Evolutionary conservation across 2,329 filamentous ascomycete genomes (phyloP), one percentile per base, ranked within the genome.

Genomic region (Nigrospora osmanthi): DNA sequence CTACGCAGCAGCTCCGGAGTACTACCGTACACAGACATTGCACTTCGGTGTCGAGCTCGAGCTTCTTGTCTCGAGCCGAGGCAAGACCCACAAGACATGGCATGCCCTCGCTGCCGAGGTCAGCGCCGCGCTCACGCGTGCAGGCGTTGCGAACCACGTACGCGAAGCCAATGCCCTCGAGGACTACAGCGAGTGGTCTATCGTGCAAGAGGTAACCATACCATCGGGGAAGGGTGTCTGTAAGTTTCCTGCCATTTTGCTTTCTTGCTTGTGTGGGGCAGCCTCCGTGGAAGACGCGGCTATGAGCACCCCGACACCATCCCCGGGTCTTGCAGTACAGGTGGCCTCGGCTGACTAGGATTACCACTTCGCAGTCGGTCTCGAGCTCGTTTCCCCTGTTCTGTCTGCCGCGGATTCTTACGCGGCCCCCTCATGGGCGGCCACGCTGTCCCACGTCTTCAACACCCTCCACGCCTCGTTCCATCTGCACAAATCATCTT

Each of bases 1-100:
- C 23, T 28, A 28, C 23, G 23, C 2, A 28, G 23, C 23, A 6
- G 23, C 23, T 10, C 23, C 23, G 23, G 7, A 7, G 7, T 28
- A 10, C 23, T 7, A 28, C 23, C 23, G 23, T 28, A 10, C 9
- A 10, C 23, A 28, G 7, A 7, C 7, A 7, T 6, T 28, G 23
- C 10, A 35, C 11, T 68, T 68, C 40, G 65, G 65, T 16, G 48
- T 68, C 16, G 65, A 68, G 50, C 55, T 68, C 17, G 65, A 68
- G 51, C 52, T 68, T 4, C 58, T 66, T 6, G 51, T 68, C 4
- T 56, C 53, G 11, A 55, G 59, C 45, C 57, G 55, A 38, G 60
- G 61, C 33, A 64, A 59, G 47, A 47, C 52, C 11, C 54, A 62
- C 45, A 58, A 58, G 10, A 52, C 54, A 4, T 67, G 64, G 63